Evolutionary conservation across 495 filamentous ascomycete species (phyloP).

Genomic region (Neurospora sp.): DNA sequence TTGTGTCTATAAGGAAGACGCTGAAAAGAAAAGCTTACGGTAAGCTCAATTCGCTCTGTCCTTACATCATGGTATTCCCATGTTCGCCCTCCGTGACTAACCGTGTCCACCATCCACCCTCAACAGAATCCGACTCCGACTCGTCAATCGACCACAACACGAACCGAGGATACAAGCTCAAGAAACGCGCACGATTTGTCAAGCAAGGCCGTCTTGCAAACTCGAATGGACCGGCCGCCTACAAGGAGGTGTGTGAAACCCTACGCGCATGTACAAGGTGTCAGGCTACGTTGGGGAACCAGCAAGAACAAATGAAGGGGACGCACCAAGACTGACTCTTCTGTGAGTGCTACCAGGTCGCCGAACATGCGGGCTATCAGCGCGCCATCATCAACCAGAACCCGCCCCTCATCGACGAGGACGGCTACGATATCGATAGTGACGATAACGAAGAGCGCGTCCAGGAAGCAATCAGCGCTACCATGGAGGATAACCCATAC

Average conservation of each 20-base stretch:
- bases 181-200: slow-evolving; percentile 69
- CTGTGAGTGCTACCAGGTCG: slow-evolving; percentile 40
- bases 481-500: slow-evolving; percentile 74
- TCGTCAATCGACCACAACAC: slow-evolving; percentile 67
- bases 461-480: slow-evolving; percentile 54
- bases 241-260: slow-evolving; percentile 62
- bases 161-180: slow-evolving; percentile 88
- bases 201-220: slow-evolving; percentile 65
- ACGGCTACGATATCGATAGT: slow-evolving; percentile 76
- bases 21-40: slow-evolving; percentile 22
- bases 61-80: background rate
- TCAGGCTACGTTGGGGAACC: background rate
- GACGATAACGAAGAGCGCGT: slow-evolving; percentile 61
- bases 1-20: slow-evolving; percentile 15
- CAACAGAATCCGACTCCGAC: slow-evolving; percentile 74
- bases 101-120: background rate
- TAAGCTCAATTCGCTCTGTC: background rate
- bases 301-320: background rate
- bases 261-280: background rate
- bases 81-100: background rate
- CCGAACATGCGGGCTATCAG: slow-evolving; percentile 75
- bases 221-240: slow-evolving; percentile 60
- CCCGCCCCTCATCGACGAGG: slow-evolving; percentile 63
- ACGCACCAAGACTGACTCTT: background rate
- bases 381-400: slow-evolving; percentile 77